phyloP scores from a whole-genome alignment of 1,284 basidiomycete species.

The Boletus subluridellus region DNA sequence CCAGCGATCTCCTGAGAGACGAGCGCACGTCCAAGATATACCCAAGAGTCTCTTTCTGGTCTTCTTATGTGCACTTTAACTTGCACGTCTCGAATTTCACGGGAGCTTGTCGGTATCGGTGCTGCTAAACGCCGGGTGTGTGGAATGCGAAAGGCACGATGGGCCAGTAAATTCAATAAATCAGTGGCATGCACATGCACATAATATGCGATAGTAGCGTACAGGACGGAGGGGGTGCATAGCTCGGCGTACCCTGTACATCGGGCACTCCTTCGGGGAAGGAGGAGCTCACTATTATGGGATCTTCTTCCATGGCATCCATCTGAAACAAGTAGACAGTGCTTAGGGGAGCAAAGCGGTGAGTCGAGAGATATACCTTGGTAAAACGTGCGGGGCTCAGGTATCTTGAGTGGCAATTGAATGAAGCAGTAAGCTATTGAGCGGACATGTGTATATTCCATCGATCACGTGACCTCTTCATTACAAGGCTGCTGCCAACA shows the following conservation, averaged over 20 bases:
- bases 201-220: constrained; percentile 7
- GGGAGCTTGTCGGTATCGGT: constrained; percentile 31
- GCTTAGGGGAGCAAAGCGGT: neutral
- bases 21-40: constrained; percentile 70
- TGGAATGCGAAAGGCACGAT: constrained; percentile 1
- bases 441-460: constrained; percentile 1
- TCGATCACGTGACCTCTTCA: constrained; percentile 21
- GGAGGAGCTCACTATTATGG: constrained; percentile 22
- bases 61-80: constrained; percentile 80
- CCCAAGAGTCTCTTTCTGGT: constrained; percentile 75
- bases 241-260: constrained; percentile 15
- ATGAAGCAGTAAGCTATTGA: constrained; percentile 2
- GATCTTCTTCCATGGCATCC: constrained; percentile 37
- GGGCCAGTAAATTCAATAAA: neutral
- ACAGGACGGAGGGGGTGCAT: constrained; percentile 21
- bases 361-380: constrained; percentile 3
- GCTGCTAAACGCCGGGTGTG: constrained; percentile 18
- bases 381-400: constrained; percentile 11
- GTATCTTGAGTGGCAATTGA: constrained; percentile 27
- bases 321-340: constrained; percentile 19
- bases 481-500: neutral
- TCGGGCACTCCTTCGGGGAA: constrained; percentile 23
- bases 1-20: constrained; percentile 69
- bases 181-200: constrained; percentile 11
- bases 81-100: constrained; percentile 69